phyloP scores from a whole-genome alignment of 2,329 filamentous ascomycete genomes.

The Albifimbria verrucaria region DNA sequence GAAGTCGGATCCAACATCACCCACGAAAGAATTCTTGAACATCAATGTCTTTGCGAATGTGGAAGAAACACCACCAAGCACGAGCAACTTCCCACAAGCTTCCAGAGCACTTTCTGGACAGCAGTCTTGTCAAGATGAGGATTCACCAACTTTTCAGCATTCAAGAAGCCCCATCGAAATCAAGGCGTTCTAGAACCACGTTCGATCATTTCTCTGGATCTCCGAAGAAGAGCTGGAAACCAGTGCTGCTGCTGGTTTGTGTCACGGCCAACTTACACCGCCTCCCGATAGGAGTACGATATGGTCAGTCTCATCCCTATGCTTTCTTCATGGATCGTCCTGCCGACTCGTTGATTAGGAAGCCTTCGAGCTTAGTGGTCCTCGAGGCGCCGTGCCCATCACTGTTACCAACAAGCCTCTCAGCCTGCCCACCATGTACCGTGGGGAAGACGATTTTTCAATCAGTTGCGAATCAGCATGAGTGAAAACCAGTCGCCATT shows the following conservation, averaged over 20 bases:
- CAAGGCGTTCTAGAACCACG: conserved; percentile 26
- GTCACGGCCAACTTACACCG: not conserved
- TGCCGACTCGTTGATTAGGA: not conserved
- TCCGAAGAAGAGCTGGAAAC: conserved; percentile 26
- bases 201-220: conserved; percentile 24
- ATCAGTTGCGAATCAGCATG: not conserved
- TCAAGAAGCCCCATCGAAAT: conserved; percentile 20
- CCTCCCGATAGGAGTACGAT: not conserved
- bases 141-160: too few relatives aligned
- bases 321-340: not conserved
- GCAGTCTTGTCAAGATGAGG: too few relatives aligned
- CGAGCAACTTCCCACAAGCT: too few relatives aligned
- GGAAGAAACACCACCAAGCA: too few relatives aligned
- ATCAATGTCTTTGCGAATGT: too few relatives aligned
- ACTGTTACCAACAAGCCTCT: not conserved
- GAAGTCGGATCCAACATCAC: too few relatives aligned
- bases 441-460: not conserved
- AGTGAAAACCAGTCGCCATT: not conserved
- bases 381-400: not conserved
- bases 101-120: too few relatives aligned
- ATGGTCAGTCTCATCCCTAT: not conserved
- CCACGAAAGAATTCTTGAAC: too few relatives aligned
- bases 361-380: not conserved
- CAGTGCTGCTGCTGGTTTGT: not conserved
- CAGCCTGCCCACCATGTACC: not conserved